Evolutionary conservation across 345 rosid genomes (phyloP).

Genomic region (Lepidium aucheri): DNA sequence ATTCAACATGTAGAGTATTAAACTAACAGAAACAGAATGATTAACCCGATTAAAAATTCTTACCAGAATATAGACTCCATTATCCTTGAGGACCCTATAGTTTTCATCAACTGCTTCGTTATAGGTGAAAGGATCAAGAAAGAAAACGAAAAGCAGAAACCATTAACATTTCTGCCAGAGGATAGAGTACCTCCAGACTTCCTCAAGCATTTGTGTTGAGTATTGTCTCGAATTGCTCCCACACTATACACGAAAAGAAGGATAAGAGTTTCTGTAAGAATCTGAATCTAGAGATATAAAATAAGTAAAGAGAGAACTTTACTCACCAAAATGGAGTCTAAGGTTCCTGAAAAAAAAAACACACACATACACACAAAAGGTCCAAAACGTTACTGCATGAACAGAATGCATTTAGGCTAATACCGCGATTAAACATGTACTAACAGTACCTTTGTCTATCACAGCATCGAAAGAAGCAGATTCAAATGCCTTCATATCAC

Average conservation of each 20-base stretch:
- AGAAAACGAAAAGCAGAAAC: conserved; percentile 26
- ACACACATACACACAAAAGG: background rate
- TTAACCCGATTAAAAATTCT: background rate
- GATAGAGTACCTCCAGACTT: conserved; percentile 65
- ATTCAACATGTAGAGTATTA: background rate
- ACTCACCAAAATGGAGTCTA: conserved; percentile 87
- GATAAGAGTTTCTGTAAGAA: background rate
- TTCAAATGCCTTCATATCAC: conserved; percentile 58
- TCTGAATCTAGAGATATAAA: background rate
- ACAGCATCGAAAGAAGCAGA: conserved; percentile 64
- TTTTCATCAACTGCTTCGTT: conserved; percentile 88
- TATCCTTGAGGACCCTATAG: conserved; percentile 97
- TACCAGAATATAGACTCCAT: conserved; percentile 86
- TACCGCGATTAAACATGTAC: background rate
- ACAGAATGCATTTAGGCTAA: background rate
- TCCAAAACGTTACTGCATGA: background rate
- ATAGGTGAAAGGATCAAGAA: conserved; percentile 67
- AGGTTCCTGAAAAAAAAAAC: conserved; percentile 53
- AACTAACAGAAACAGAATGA: background rate
- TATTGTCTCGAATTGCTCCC: conserved; percentile 62
- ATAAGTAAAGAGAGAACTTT: background rate
- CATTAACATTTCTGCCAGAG: background rate
- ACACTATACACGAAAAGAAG: conserved; percentile 40
- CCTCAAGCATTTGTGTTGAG: conserved; percentile 66
- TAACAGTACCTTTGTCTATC: conserved; percentile 61